Evolutionary conservation across 2,329 filamentous ascomycete species (phyloP), one percentile per base, ranked within the genome.

Genomic region (Pseudogymnoascus sp.): DNA sequence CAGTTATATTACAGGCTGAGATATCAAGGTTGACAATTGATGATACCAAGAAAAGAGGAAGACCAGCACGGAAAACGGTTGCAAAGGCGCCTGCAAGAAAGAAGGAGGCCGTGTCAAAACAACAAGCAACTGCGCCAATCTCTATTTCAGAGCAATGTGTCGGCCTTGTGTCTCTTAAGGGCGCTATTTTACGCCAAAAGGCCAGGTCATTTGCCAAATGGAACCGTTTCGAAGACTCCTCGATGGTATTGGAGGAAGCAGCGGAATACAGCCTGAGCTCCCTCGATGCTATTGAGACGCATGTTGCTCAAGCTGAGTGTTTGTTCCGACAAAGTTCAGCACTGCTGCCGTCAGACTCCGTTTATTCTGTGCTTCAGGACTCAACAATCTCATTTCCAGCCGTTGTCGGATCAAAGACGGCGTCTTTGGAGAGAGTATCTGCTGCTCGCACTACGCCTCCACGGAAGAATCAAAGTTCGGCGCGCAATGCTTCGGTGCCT

Each of bases 341-440:
- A 55, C 82, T 87, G 69, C 89, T 96, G 78, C 82, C 86, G 10
- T 82, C 83, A 4, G 90, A 96, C 73, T 87, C 92, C 2, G 88
- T 94, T 3, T 95, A 93, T 73, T 95, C 90, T 15, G 89, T 93
- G 8, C 82, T 97, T 13, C 90, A 93, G 52, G 94, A 99, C 69
- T 97, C 94, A 0, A 96, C 92, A 0, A 86, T 97, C 27, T 95
- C 92, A 0, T 88, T 93, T 64, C 91, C 92, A 1, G 86, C 90
- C 0, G 79, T 93, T 2, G 48, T 66, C 7, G 67, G 67, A 40
- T 10, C 33, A 2, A 69, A 61, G n/a, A 62, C 68, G 31, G 66
- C 62, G 33, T 39, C 62, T 29, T 62, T 60, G 42, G 69, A 72
- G 15, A 67, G 65, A 40, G 52, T 67, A 25, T 69, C 65, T 25